Percentiles rank a stretch among this genome's conserved stretches.
Conservation (phyloP, 2,329 filamentous ascomycete species). For the Blumeria hordei region DNA sequence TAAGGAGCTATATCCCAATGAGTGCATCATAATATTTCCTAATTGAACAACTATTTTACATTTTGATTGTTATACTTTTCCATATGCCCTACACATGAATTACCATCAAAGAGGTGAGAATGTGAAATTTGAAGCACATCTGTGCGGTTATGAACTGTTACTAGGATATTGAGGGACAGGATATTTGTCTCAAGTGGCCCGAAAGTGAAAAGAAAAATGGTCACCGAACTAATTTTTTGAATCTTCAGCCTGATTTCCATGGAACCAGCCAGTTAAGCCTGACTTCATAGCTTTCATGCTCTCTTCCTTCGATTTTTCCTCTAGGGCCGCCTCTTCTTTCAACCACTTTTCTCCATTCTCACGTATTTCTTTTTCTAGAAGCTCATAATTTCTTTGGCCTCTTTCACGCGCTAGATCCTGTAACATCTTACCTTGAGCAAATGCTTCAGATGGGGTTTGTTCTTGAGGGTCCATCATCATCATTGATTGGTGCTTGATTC, state of each 20-base stretch:
- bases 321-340: slow-evolving; percentile 70
- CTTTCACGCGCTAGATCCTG: slow-evolving; percentile 84
- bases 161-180: too few relatives aligned
- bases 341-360: slow-evolving; percentile 91
- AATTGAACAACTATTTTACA: too few relatives aligned
- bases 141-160: too few relatives aligned
- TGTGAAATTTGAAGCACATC: too few relatives aligned
- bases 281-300: slow-evolving; percentile 82
- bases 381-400: slow-evolving; percentile 72
- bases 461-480: slow-evolving; percentile 35
- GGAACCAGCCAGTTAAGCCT: slow-evolving; percentile 38
- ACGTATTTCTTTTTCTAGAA: slow-evolving; percentile 71
- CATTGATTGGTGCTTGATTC: slow-evolving; percentile 48
- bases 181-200: too few relatives aligned
- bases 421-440: slow-evolving; percentile 87
- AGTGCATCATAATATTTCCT: too few relatives aligned
- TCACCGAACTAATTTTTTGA: background rate
- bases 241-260: slow-evolving; percentile 4
- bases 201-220: too few relatives aligned
- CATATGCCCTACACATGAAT: too few relatives aligned
- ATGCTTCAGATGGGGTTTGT: slow-evolving; percentile 46
- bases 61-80: too few relatives aligned
- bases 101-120: too few relatives aligned
- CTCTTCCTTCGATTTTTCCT: slow-evolving; percentile 77
- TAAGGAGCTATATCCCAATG: too few relatives aligned